Base-by-base conservation (phyloP, 208 protist genomes). In the Acanthamoeba healyi region DNA sequence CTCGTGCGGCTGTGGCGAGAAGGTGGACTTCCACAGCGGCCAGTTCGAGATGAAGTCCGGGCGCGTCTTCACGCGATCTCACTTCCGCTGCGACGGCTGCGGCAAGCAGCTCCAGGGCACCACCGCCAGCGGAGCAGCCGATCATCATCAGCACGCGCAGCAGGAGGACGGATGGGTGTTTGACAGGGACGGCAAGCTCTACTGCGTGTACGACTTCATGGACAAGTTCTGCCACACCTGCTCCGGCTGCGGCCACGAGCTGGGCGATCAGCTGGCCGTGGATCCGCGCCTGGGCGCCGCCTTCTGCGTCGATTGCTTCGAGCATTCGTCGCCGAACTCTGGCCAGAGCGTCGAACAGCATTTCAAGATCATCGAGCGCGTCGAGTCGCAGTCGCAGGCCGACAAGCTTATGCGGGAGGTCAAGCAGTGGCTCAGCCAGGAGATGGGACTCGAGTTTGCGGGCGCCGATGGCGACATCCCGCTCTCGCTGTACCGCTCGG, bases 201-300 rank as follows among this genome's bases (percentile, higher is more conserved):
- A 65, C 81, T 88, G 81, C 29, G 81, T 88, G 19, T 36, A 88
- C 36, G 81, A 88, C 81, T 88, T 65, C 81, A 56, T 88, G 44
- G 40, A 88, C 14, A 10, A 42, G 6, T 88, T 61, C 32, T 88
- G 81, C 81, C 22, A 88, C 54, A 29, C 24, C 26, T 88, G 81
- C 54, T 5, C 42, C 26, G 6, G 14, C 32, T 88, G 81, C 32
- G 81, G 81, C 4, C 24, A 29, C 6, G 19, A 54, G 32, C 40
- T 88, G 22, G 81, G 46, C 9, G 81, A 88, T n/a, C 19, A 88
- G 40, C 44, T 88, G 81, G 81, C 81, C 32, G n/a, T 88, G 14
- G 81, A 88, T n/a, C 81, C 81, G 9, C 44, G 81, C 12, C 32
- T 56, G 42, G 81, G 81, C 7, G 10, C 12, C 29, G 81, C 81